phyloP scores from a whole-genome alignment of 1,284 basidiomycete genomes.

The Pisolithus thermaeus region DNA sequence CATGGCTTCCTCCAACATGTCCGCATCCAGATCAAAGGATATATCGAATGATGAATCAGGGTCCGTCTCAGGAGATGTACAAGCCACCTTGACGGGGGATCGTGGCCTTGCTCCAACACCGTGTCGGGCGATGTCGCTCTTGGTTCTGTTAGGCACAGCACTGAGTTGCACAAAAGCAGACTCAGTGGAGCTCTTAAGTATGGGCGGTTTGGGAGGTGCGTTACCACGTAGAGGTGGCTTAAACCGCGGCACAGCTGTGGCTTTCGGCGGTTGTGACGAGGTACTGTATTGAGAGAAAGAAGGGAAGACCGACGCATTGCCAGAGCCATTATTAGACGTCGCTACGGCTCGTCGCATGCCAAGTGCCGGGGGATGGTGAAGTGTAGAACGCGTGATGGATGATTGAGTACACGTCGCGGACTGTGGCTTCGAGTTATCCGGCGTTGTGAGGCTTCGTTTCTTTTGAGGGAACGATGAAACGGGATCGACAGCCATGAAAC shows the following conservation, averaged over 20 bases:
- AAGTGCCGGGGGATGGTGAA: constrained; percentile 13
- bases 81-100: neutral
- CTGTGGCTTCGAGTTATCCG: neutral
- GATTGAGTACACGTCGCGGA: neutral
- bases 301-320: constrained; percentile 3
- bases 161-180: neutral
- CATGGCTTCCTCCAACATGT: constrained; percentile 26
- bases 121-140: neutral
- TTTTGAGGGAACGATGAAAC: constrained; percentile 3
- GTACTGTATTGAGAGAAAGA: constrained; percentile 17
- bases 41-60: constrained; percentile 27
- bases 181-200: neutral
- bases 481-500: neutral
- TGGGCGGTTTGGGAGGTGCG: neutral
- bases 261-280: constrained; percentile 18
- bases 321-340: neutral
- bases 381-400: neutral
- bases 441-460: neutral
- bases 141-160: constrained; percentile 1
- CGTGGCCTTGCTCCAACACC: neutral
- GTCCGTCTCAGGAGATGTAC: neutral
- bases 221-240: constrained; percentile 23
- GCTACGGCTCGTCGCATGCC: constrained; percentile 22
- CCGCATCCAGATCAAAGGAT: constrained; percentile 25
- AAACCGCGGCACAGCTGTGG: constrained; percentile 17